Evolutionary conservation across 1,139 yeast genomes (phyloP).

Genomic region (Magnusiomyces paraingens): DNA sequence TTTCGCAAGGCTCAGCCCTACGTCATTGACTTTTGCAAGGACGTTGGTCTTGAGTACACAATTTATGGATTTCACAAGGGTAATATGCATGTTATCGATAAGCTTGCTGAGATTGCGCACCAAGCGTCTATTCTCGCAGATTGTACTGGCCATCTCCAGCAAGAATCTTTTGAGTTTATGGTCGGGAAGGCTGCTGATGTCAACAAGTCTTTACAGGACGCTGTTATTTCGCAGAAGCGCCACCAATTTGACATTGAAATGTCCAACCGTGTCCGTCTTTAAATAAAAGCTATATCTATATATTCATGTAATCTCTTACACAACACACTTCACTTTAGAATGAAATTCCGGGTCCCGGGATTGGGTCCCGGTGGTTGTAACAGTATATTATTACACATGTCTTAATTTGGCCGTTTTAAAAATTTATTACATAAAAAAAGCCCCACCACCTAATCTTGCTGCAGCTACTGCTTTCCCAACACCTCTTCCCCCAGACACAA

Average conservation of each 20-base stretch:
- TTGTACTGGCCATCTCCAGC: slow-evolving; percentile 45
- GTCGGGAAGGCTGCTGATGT: slow-evolving; percentile 10
- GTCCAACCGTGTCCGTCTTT: slow-evolving; percentile 12
- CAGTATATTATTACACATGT: too few relatives aligned
- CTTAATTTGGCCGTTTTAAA: too few relatives aligned
- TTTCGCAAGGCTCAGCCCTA: slow-evolving; percentile 66
- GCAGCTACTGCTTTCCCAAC: too few relatives aligned
- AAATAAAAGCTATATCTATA: not conserved
- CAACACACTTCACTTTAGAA: too few relatives aligned
- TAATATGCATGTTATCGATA: slow-evolving; percentile 60
- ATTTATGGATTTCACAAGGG: slow-evolving; percentile 82
- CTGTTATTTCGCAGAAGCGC: slow-evolving; percentile 12
- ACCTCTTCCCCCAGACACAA: too few relatives aligned
- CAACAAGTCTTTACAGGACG: slow-evolving; percentile 10
- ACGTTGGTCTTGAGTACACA: slow-evolving; percentile 73
- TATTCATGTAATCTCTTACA: too few relatives aligned
- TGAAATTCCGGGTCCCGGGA: too few relatives aligned
- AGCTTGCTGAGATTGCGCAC: slow-evolving; percentile 67
- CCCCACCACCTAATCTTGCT: too few relatives aligned
- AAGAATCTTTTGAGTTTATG: slow-evolving; percentile 14
- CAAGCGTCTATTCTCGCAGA: slow-evolving; percentile 71
- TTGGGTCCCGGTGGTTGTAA: too few relatives aligned
- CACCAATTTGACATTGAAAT: slow-evolving; percentile 13
- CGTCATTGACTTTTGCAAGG: slow-evolving; percentile 66
- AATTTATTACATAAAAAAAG: too few relatives aligned